Evolutionary conservation across 768 basidiomycete species (phyloP).

Genomic region (Leccinum rimulosum): DNA sequence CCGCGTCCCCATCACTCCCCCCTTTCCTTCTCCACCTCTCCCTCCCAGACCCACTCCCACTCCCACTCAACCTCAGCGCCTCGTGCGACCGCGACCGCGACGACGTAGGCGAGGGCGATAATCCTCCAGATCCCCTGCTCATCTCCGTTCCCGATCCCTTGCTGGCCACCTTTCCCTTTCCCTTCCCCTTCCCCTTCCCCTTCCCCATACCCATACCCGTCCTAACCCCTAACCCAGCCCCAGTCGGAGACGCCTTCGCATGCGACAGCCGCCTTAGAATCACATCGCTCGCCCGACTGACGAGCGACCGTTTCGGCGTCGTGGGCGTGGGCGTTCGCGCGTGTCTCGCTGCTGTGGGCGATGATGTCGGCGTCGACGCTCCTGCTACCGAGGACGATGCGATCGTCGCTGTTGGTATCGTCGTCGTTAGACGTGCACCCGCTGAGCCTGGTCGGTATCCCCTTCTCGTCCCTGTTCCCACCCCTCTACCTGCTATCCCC

Average conservation of each 20-base stretch:
- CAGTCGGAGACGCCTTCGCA: conserved; percentile 1
- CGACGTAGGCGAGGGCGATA: neutral
- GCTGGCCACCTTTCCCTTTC: too few species aligned
- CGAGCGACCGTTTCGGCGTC: neutral
- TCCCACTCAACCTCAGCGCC: neutral
- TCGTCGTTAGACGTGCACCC: conserved; percentile 21
- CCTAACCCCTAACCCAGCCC: too few species aligned
- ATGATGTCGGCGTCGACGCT: too few species aligned
- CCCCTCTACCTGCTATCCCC: too few species aligned
- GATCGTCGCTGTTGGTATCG: neutral
- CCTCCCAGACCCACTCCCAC: neutral
- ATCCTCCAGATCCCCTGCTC: neutral
- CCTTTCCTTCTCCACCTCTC: conserved; percentile 1
- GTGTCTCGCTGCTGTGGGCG: neutral
- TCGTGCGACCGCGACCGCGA: conserved; percentile 7
- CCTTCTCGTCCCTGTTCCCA: too few species aligned
- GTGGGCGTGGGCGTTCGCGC: neutral
- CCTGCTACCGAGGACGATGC: too few species aligned
- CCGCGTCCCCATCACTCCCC: neutral
- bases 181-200: too few species aligned
- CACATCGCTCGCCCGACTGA: conserved; percentile 23
- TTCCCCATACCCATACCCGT: too few species aligned
- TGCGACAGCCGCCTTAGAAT: conserved; percentile 25
- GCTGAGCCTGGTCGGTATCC: conserved; percentile 24
- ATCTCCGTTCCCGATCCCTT: too few species aligned